Evolutionary conservation across 2,329 filamentous ascomycete species (phyloP).

Genomic region (Aspergillus hortae): DNA sequence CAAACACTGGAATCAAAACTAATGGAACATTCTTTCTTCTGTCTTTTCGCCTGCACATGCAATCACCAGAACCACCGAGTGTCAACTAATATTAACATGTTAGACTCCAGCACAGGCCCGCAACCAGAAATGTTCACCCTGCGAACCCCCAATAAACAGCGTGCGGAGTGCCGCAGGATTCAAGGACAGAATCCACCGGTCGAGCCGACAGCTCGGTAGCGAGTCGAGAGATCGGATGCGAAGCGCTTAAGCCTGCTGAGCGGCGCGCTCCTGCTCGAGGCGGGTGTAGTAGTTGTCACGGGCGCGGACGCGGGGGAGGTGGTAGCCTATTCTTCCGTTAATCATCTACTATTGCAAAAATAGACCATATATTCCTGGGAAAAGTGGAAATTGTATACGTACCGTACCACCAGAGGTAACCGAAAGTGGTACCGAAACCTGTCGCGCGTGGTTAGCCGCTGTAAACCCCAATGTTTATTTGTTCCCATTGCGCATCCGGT

Average conservation of each 20-base stretch:
- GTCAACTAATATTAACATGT: not conserved
- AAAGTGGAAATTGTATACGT: constrained; percentile 27
- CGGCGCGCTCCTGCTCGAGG: constrained; percentile 59
- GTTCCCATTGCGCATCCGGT: not conserved
- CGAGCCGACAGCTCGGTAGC: not conserved
- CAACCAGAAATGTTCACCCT: not conserved
- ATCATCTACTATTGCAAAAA: too few species aligned
- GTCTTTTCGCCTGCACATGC: not conserved
- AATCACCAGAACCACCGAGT: not conserved
- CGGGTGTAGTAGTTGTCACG: constrained; percentile 63
- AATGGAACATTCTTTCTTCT: constrained; percentile 15
- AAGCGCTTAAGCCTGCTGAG: constrained; percentile 26
- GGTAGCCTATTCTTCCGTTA: constrained; percentile 49
- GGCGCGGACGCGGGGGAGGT: constrained; percentile 61
- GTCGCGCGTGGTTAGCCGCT: constrained; percentile 14
- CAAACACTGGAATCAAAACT: constrained; percentile 13
- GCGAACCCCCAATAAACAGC: not conserved
- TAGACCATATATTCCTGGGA: not conserved
- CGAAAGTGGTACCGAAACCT: constrained; percentile 61
- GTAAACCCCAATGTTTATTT: not conserved
- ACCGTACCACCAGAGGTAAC: constrained; percentile 68
- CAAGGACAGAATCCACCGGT: too few species aligned
- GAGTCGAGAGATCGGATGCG: not conserved
- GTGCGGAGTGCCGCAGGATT: not conserved
- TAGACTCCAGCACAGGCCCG: not conserved